These are phyloP conservation scores for Neofusicoccum sp. DNA, from an alignment of 2,329 filamentous ascomycete genomes.

Conservation along the genomic window DNA sequence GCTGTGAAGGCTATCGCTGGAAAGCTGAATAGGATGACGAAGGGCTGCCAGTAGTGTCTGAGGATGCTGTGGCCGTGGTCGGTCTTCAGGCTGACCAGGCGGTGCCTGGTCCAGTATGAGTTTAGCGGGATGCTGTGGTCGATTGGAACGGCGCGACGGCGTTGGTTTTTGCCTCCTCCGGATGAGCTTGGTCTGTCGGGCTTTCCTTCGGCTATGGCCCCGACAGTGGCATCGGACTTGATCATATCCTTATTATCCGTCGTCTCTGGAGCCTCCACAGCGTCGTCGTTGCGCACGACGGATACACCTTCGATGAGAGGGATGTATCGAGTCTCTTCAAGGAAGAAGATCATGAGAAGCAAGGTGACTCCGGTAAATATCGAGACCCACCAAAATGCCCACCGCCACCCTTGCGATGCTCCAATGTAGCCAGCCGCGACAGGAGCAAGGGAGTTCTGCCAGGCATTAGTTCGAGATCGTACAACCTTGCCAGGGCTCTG, in stretches of 20 bases:
- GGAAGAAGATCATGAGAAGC: slow-evolving; percentile 56
- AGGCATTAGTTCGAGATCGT: slow-evolving; percentile 44
- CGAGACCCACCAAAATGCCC: slow-evolving; percentile 50
- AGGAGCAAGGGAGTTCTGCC: slow-evolving; percentile 43
- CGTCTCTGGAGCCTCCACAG: not conserved
- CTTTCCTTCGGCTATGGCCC: not conserved
- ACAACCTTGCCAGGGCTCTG: slow-evolving; percentile 34
- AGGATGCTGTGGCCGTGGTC: slow-evolving; percentile 28
- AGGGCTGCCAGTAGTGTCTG: slow-evolving; percentile 38
- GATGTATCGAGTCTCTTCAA: slow-evolving; percentile 60
- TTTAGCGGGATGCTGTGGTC: slow-evolving; percentile 36
- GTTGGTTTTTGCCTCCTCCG: slow-evolving; percentile 18
- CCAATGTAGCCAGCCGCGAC: slow-evolving; percentile 36
- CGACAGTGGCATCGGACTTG: not conserved
- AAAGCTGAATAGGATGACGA: slow-evolving; percentile 45
- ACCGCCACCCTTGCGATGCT: slow-evolving; percentile 35
- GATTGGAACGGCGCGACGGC: slow-evolving; percentile 26
- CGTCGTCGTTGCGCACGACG: slow-evolving; percentile 20
- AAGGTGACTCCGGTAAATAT: slow-evolving; percentile 52
- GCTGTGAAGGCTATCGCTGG: slow-evolving; percentile 42
- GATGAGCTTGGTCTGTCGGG: not conserved
- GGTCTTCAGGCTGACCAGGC: slow-evolving; percentile 31
- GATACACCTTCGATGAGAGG: slow-evolving; percentile 48
- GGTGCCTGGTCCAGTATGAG: slow-evolving; percentile 33
- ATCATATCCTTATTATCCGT: not conserved